Base-by-base conservation (phyloP, 208 protist genomes). In the Wallacemonas sp. region DNA sequence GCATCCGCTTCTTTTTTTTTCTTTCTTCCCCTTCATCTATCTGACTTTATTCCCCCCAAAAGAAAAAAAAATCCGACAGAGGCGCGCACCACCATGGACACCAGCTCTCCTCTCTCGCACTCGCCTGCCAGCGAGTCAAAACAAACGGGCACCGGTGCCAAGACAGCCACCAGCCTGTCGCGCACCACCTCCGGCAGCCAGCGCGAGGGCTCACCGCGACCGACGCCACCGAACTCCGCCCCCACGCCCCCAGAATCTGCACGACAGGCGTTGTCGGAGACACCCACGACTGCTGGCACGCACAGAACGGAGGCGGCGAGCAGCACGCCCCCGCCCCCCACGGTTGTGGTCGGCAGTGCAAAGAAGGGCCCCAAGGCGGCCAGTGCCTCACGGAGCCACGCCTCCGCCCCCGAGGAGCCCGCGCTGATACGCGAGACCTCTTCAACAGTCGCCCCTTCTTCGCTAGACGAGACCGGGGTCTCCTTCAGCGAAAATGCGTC, bases 1-100 rank as follows among this genome's bases (percentile, higher is more conserved):
- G 1, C 20, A 2, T 64, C 57, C 4, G 5, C 22, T 25, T 64
- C 39, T 45, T 22, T 16, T 64, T 64, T 31, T 48, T 22, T 48
- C n/a, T 48, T 22, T 48, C 42, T 48, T 22, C 18, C 26, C 31
- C 39, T 52, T 70, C 57, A 50, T 36, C 33, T 70, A 39, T 61
- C 29, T 14, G 36, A 41, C 14, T 41, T 14, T 7, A 14, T 41
- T 41, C 36, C 7, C 36, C 7, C 36, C 14, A 41, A 7, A 7
- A 14, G 36, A 41, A 41, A 14, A n/a, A n/a, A n/a, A n/a, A n/a
- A n/a, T n/a, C n/a, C n/a, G n/a, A n/a, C n/a, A n/a, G n/a, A n/a
- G n/a, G n/a, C n/a, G n/a, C n/a, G n/a, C n/a, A n/a, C n/a, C n/a
- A n/a, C n/a, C n/a, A n/a, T n/a, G n/a, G n/a, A n/a, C n/a, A n/a